A percentile compares a stretch with the other conserved stretches of the same genome.
These are phyloP conservation scores for Alternaria sp. DNA, from an alignment of 2,329 filamentous ascomycete species.

Conservation along the genomic window DNA sequence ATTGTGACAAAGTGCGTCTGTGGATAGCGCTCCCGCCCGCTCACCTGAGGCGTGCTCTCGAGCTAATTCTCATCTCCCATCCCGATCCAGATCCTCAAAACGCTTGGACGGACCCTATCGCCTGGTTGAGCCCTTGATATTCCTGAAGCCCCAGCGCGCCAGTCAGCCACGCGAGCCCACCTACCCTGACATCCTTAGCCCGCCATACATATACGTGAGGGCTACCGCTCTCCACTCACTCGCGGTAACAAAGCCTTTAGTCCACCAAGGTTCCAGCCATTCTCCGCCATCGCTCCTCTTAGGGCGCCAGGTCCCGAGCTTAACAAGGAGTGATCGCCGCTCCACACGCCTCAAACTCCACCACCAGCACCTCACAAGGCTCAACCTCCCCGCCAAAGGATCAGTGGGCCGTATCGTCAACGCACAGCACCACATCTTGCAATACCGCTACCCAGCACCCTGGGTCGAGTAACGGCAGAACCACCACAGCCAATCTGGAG, in stretches of 20 bases:
- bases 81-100: slow-evolving; percentile 50
- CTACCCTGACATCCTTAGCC: slow-evolving; percentile 48
- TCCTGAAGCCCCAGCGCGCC: slow-evolving; percentile 43
- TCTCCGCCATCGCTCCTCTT: slow-evolving; percentile 53
- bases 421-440: slow-evolving; percentile 45
- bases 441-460: slow-evolving; percentile 31
- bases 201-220: slow-evolving; percentile 53
- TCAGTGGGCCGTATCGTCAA: slow-evolving; percentile 32
- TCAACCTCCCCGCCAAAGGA: slow-evolving; percentile 19
- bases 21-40: slow-evolving; percentile 45
- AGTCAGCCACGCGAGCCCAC: slow-evolving; percentile 52
- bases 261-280: slow-evolving; percentile 54
- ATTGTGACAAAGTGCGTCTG: slow-evolving; percentile 46
- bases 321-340: slow-evolving; percentile 58
- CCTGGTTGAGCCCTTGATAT: slow-evolving; percentile 47
- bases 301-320: slow-evolving; percentile 55
- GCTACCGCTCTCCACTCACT: slow-evolving; percentile 49
- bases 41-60: slow-evolving; percentile 46
- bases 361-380: slow-evolving; percentile 35
- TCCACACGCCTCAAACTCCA: slow-evolving; percentile 47
- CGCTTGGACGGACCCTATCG: slow-evolving; percentile 52
- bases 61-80: slow-evolving; percentile 42
- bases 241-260: slow-evolving; percentile 46
- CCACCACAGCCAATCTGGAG: slow-evolving; percentile 33
- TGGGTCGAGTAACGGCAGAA: slow-evolving; percentile 30